These are phyloP conservation scores for Talaromyces borbonicus DNA, from an alignment of 495 filamentous ascomycete species.

Conservation along the genomic window DNA sequence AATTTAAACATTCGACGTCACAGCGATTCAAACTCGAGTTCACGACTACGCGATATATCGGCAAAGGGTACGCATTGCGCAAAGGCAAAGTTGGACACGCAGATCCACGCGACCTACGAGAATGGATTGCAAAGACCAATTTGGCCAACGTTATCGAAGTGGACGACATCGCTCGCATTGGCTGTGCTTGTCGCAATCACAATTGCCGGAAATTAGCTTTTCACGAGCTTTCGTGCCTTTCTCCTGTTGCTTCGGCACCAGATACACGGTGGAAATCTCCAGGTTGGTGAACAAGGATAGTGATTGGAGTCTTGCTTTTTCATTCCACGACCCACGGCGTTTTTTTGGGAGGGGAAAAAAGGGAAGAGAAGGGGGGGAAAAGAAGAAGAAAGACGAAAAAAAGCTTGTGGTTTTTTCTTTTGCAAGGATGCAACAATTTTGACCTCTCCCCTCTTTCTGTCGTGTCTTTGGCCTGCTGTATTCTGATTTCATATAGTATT, in stretches of 20 bases:
- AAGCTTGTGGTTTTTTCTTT: too few species aligned
- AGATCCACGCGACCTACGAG: background rate
- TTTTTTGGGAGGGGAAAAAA: too few species aligned
- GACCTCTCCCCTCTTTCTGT: too few species aligned
- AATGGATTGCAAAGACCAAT: background rate
- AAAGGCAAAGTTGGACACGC: background rate
- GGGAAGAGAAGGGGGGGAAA: too few species aligned
- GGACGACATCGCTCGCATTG: background rate
- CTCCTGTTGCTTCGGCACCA: background rate
- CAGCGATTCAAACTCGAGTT: background rate
- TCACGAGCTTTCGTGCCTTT: background rate
- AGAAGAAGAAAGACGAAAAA: too few species aligned
- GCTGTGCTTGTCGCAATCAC: background rate
- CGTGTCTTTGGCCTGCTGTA: too few species aligned
- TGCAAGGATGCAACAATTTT: too few species aligned
- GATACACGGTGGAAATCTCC: background rate
- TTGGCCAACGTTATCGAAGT: background rate
- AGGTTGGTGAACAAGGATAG: too few species aligned
- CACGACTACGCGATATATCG: background rate
- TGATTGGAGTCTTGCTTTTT: too few species aligned
- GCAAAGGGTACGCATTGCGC: background rate
- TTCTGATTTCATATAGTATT: too few species aligned
- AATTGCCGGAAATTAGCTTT: background rate
- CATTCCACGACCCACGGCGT: too few species aligned
- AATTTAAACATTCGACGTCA: background rate